Base-by-base conservation (phyloP, 257 asterid species). In the Penstemon barbatus region DNA sequence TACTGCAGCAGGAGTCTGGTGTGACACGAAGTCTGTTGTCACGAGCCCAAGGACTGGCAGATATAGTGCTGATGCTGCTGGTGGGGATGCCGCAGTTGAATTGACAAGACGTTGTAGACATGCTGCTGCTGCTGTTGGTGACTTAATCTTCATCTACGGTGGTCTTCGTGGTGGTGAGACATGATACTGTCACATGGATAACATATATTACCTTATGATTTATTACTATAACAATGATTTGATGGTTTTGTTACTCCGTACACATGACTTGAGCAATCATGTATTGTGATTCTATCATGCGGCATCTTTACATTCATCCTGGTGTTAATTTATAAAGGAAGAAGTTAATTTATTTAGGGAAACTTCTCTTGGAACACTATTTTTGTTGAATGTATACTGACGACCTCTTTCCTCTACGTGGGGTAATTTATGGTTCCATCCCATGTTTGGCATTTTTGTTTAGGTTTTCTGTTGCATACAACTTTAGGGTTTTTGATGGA, bases 1-100 rank as follows among this genome's bases (percentile, higher is more conserved):
- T 77, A 91, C 99, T 36, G 99, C 99, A 56, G 99, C 99, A 67
- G 99, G 99, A 75, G 98, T 95, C 41, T 95, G 99, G 99, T 95
- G 98, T 46, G 99, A 95, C 79, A 87, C 91, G 1, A 95, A 84
- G 65, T 89, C 99, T 71, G 98, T 95, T 61, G 97, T 95, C 71
- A 91, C 97, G 8, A 91, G 85, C 75, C 97, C 99, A 37, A 86
- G 99, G 82, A 91, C 97, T 71, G 99, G 99, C 65, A 85, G 86
- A 75, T 94, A 80, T 77, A 94, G 99, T 76, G 99, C 95, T 37
- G 97, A 93, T 80, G 97, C 97, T 77, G 99, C 99, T 70, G 99
- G 97, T 45, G 99, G 99, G 37, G 99, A 93, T 83, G 97, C 99
- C 25, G 96, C 99, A 0, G 97, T 93, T 72, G 99, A 93, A 79